A percentile compares a stretch with the other conserved stretches of the same genome.
These are phyloP conservation scores for Fusarium sp. DNA, from an alignment of 2,329 filamentous ascomycete genomes.

Conservation along the genomic window DNA sequence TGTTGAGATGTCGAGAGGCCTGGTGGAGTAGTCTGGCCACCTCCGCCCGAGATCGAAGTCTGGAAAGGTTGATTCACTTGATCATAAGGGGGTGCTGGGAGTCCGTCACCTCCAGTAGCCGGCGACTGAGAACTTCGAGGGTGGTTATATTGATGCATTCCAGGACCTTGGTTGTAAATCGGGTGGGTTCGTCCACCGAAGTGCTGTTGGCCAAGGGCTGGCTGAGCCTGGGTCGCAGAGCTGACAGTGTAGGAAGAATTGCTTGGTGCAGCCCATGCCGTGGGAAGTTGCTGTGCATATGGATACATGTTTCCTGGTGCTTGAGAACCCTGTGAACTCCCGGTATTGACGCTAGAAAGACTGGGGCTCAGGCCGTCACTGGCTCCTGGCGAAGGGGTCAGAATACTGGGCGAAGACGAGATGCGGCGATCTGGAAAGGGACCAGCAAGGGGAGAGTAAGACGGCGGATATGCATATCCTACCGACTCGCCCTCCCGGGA, in stretches of 20 bases:
- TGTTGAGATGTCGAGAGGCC: conserved; percentile 43
- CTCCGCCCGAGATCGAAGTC: conserved; percentile 61
- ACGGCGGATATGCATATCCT: conserved; percentile 36
- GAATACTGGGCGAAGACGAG: conserved; percentile 45
- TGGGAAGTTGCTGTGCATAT: conserved; percentile 64
- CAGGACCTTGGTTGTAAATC: conserved; percentile 60
- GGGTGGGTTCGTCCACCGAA: conserved; percentile 42
- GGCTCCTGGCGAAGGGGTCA: conserved; percentile 55
- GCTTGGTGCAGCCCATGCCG: conserved; percentile 67
- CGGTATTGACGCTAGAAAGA: conserved; percentile 68
- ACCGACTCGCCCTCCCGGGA: conserved; percentile 35
- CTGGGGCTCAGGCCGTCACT: conserved; percentile 69
- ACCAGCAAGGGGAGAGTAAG: conserved; percentile 38
- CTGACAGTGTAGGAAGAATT: conserved; percentile 61
- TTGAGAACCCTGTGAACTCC: conserved; percentile 66
- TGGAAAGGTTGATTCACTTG: conserved; percentile 72
- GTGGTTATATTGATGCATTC: conserved; percentile 50
- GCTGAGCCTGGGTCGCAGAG: conserved; percentile 48
- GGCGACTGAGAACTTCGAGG: conserved; percentile 55
- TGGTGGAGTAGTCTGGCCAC: conserved; percentile 45
- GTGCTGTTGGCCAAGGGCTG: conserved; percentile 39
- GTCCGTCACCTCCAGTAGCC: conserved; percentile 63
- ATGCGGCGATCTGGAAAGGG: conserved; percentile 40
- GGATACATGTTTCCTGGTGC: conserved; percentile 57
- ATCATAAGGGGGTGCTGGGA: conserved; percentile 74